Evolutionary conservation across 495 filamentous ascomycete species (phyloP), one percentile per base, ranked within the genome.

Genomic region (Daldinia caldariorum): DNA sequence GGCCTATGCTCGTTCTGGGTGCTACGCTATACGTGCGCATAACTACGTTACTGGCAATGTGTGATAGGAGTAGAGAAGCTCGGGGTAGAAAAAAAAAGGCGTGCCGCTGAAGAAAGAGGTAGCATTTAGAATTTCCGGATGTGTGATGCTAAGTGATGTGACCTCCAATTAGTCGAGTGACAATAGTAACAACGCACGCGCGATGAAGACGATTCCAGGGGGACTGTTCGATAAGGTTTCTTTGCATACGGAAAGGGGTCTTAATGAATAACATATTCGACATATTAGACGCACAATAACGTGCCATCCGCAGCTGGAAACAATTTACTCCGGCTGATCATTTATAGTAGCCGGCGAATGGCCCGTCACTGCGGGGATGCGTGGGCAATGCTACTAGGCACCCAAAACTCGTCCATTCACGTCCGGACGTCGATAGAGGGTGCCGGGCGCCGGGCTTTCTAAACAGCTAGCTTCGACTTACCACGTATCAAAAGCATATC

Each of bases 271-370:
- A 29, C 20, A 41, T 58, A 20, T 35, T 20, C 16, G 41, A 38
- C 14, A 41, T 7, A 49, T 58, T 58, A 67, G 57, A 58, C 57
- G 57, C 65, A 64, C 60, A 55, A 55, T 16, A 69, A 49, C 63
- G 70, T 72, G n/a, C 49, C 70, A 72, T 66, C 70, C 61, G 65
- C 58, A 65, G 57, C 65, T 61, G 49, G 41, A 65, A 66, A 39
- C 65, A 72, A 65, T 69, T 54, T 66, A 18, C 65, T 69, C 65
- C 65, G 65, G 65, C 31, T 69, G 70, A 72, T 72, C 70, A 68
- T 61, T 49, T 60, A 41, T 34, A 59, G 49, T 34, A 68, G 34
- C 66, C 65, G 61, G 61, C 65, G 70, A 72, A 72, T 72, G 61
- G 50, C 51, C 56, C 70, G 65, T 66, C 70, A 69, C 56, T 66